Evolutionary conservation across 129 eudicot species (phyloP).

Genomic region (Gnaphalium uliginosum): DNA sequence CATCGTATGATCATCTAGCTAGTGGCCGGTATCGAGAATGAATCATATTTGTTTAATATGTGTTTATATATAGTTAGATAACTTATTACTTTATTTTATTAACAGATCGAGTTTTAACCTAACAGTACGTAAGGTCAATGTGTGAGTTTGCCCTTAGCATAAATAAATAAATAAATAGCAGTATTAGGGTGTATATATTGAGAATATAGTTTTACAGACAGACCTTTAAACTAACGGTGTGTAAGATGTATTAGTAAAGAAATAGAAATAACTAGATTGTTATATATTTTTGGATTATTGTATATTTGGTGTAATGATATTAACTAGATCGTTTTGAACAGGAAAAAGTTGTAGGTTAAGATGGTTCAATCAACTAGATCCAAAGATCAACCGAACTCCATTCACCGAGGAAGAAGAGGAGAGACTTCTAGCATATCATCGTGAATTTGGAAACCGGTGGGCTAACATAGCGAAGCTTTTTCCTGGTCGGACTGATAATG

Average conservation of each 20-base stretch:
- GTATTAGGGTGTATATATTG: neutral
- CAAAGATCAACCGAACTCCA: constrained; percentile 76
- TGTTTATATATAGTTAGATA: too few relatives aligned
- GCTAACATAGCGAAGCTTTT: constrained; percentile 75
- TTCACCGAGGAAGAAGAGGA: constrained; percentile 90
- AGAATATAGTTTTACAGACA: too few relatives aligned
- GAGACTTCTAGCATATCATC: constrained; percentile 67
- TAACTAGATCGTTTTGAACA: constrained; percentile 21
- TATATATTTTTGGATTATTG: too few relatives aligned
- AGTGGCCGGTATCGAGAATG: too few relatives aligned
- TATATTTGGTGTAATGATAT: neutral
- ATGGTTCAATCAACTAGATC: constrained; percentile 93
- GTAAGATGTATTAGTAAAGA: too few relatives aligned
- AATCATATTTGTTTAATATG: too few relatives aligned
- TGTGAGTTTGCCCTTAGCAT: neutral
- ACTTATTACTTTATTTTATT: too few relatives aligned
- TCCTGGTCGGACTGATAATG: constrained; percentile 91
- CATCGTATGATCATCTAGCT: neutral
- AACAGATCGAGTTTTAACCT: too few relatives aligned
- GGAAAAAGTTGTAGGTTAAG: constrained; percentile 91
- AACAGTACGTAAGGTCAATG: too few relatives aligned
- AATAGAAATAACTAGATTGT: too few relatives aligned
- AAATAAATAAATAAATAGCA: too few relatives aligned
- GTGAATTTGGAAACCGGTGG: constrained; percentile 81
- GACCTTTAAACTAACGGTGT: too few relatives aligned